Evolutionary conservation across 1,139 yeast species (phyloP).

Genomic region (Meyerozyma smithsonii): DNA sequence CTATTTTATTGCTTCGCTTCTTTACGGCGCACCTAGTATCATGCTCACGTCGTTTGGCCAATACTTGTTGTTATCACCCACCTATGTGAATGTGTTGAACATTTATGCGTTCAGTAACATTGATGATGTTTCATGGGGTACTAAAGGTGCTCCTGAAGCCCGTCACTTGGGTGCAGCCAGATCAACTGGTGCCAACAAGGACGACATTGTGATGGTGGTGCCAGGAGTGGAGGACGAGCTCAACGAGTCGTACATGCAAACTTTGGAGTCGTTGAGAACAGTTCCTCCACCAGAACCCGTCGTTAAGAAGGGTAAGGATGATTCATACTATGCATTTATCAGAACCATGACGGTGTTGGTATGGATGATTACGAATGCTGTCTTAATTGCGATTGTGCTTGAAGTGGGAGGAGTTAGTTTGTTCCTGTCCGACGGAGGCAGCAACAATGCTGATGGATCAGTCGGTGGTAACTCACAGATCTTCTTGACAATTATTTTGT

Average conservation of each 20-base stretch:
- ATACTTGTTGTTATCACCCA: slow-evolving; percentile 67
- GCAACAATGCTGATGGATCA: slow-evolving; percentile 23
- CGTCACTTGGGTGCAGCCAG: slow-evolving; percentile 71
- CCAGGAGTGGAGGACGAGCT: slow-evolving; percentile 63
- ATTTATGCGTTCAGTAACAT: slow-evolving; percentile 83
- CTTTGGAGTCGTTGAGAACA: slow-evolving; percentile 42
- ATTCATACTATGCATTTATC: slow-evolving; percentile 36
- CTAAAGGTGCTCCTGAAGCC: slow-evolving; percentile 64
- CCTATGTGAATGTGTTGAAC: slow-evolving; percentile 72
- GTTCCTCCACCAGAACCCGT: slow-evolving; percentile 21
- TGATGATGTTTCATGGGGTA: slow-evolving; percentile 88
- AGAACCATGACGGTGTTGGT: slow-evolving; percentile 43
- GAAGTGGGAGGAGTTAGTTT: slow-evolving; percentile 38
- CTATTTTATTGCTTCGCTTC: slow-evolving; percentile 69
- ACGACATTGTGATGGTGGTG: slow-evolving; percentile 62
- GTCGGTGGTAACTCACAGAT: slow-evolving; percentile 34
- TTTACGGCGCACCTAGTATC: slow-evolving; percentile 76
- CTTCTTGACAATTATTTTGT: slow-evolving; percentile 42
- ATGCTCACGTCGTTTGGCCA: slow-evolving; percentile 71
- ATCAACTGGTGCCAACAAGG: slow-evolving; percentile 45
- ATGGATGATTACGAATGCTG: slow-evolving; percentile 44
- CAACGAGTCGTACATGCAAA: slow-evolving; percentile 52
- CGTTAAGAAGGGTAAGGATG: slow-evolving; percentile 10
- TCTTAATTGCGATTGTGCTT: slow-evolving; percentile 38
- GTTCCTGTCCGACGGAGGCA: slow-evolving; percentile 15